Evolutionary conservation across 495 filamentous ascomycete genomes (phyloP).

Genomic region (Barbatosphaeria neglecta): DNA sequence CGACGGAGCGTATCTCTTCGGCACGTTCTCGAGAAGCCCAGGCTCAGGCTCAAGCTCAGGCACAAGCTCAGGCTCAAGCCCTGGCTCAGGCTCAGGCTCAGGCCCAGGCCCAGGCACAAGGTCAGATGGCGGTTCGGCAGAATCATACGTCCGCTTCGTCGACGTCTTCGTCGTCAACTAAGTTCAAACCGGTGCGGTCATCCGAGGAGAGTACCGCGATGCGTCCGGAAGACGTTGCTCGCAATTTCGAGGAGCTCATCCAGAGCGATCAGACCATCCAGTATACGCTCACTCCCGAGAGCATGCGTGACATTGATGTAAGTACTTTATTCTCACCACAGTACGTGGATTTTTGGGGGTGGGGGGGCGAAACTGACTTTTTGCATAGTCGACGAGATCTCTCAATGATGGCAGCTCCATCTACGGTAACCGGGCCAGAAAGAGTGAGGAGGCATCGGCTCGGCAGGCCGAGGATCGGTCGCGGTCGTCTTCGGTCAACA

Average conservation of each 20-base stretch:
- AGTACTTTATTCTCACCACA: conserved; percentile 13
- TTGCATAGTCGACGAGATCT: conserved; percentile 18
- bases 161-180: conserved; percentile 27
- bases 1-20: neutral
- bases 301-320: conserved; percentile 77
- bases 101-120: conserved; percentile 5
- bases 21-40: neutral
- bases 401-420: conserved; percentile 23
- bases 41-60: no score
- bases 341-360: no score
- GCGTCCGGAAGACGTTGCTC: conserved; percentile 26
- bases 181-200: conserved; percentile 33
- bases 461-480: conserved; percentile 20
- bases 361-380: no score
- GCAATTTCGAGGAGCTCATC: conserved; percentile 75
- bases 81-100: no score
- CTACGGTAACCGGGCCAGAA: conserved; percentile 20
- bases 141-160: conserved; percentile 26
- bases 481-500: conserved; percentile 24
- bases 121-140: conserved; percentile 6
- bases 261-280: conserved; percentile 85
- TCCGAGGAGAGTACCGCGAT: conserved; percentile 38
- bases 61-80: no score
- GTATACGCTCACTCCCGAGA: conserved; percentile 84
- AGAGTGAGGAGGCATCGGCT: conserved; percentile 23